Evolutionary conservation across 306 rosid genomes (phyloP), one percentile per base, ranked within the genome.

Genomic region (Prunus kanzakura): DNA sequence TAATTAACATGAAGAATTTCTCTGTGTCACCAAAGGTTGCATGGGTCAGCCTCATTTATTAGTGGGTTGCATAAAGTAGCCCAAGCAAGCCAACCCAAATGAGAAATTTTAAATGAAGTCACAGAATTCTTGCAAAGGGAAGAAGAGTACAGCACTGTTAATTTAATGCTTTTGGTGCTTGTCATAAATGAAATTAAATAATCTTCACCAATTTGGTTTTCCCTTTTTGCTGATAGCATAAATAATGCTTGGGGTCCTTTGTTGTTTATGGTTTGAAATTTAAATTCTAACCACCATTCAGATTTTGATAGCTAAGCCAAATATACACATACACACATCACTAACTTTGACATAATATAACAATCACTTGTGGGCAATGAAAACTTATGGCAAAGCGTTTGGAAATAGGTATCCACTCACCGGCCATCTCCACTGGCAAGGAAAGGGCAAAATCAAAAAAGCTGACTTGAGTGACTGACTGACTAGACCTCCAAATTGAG

Each of bases 61-160:
- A 65, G 75, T 56, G 32, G 79, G 62, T 56, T 38, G 23, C 74
- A 38, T 13, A 76, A 72, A 61, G 71, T 47, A 54, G 69, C 25
- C 18, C 52, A 47, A 35, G 41, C 41, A 67, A 72, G 71, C 57
- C 50, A 41, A 77, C 81, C 61, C 69, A 85, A 56, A 76, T 79
- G 77, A 54, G 45, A 60, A 22, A 67, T 45, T 78, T 80, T 88
- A 82, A 93, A 87, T 83, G 86, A 82, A 87, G 85, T 88, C 98
- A 93, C 96, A 76, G 70, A 89, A 81, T 23, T 83, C 92, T 56
- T 93, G 97, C 83, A 75, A 69, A 66, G 78, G 41, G 6, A 1
- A 35, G 58, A 29, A 30, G 20, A 15, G 45, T 20, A 35, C 20
- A 23, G 67, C 58, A 41, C 29, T 23, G 45, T 30, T 11, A 49